phyloP scores from a whole-genome alignment of 2,329 filamentous ascomycete genomes.

The Aspergillus aculeatus region DNA sequence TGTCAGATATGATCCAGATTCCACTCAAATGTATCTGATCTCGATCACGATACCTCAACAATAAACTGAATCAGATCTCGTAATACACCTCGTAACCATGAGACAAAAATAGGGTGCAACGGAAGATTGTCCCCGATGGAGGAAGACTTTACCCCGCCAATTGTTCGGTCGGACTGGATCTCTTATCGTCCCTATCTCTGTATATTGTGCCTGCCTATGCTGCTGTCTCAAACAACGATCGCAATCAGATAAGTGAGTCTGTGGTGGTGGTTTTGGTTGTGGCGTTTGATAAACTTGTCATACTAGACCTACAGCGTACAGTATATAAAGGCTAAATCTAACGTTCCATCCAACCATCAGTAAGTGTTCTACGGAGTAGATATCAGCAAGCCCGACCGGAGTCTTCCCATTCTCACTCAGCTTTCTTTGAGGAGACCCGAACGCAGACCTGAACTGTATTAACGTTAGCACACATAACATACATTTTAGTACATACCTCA shows the following conservation, averaged over 20 bases:
- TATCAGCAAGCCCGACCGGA: too few species aligned
- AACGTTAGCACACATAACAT: not conserved
- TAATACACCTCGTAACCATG: too few species aligned
- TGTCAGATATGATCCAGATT: not conserved
- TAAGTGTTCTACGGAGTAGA: too few species aligned
- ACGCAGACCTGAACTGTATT: not conserved
- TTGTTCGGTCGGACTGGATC: not conserved
- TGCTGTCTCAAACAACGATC: not conserved
- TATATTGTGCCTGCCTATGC: not conserved
- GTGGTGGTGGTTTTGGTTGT: not conserved
- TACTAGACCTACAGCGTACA: not conserved
- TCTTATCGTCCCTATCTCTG: not conserved
- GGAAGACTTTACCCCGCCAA: not conserved
- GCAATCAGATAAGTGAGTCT: not conserved
- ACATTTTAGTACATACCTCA: not conserved
- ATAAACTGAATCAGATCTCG: not conserved
- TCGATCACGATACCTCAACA: not conserved
- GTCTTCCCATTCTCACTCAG: too few species aligned
- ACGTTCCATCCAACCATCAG: not conserved
- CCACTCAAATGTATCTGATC: too few species aligned
- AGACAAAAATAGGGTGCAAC: not conserved
- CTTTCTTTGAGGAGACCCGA: not conserved
- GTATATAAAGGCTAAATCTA: not conserved
- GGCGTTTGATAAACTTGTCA: not conserved
- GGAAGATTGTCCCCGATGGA: not conserved